Evolutionary conservation across 164 flowering plant genomes (phyloP), one percentile per base, ranked within the genome.

Genomic region (Chloranthus sessilifolius): DNA sequence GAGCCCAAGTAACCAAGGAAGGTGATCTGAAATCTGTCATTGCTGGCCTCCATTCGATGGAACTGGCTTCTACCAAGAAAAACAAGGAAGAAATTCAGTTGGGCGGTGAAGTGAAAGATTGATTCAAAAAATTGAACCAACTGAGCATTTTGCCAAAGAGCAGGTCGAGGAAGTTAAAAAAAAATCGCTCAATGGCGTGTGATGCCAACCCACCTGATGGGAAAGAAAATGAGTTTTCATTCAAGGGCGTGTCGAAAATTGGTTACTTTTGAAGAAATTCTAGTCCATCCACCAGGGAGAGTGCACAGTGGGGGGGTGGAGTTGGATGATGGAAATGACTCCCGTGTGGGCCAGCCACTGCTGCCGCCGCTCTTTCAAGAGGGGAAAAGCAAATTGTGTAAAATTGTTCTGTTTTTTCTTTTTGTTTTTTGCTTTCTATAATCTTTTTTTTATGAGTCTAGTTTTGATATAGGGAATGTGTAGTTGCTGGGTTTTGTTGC

Each of bases 91-190:
- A 40, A 2, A 19, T 7, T 22, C 40, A 29, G 5, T 15, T 16
- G 11, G 33, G 7, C 27, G 21, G 29, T 8, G 53, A 57, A 57
- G 26, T 12, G 15, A 48, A 56, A 22, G 45, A 38, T 4, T 48
- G 47, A 57, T 28, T 14, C 7, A 9, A 22, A 20, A 27, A 23
- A 36, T 41, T 15, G 28, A 9, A 25, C 3, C n/a, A 19, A 3
- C n/a, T n/a, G 4, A 19, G 23, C 50, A 3, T 47, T 30, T 47
- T 27, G 25, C 50, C 14, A 2, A 2, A 1, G 50, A 29, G 37
- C 50, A 28, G 24, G 28, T 3, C 6, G 19, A 16, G n/a, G 16
- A 9, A 17, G 9, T 8, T 16, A 8, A 9, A 29, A 10, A 30
- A 47, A 12, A 17, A 9, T 14, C 17, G 31, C n/a, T n/a, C n/a